Percentiles rank a stretch among this genome's conserved stretches.
Conservation (phyloP, 78 protist species). For the Mastigamoeba balamuthi region DNA sequence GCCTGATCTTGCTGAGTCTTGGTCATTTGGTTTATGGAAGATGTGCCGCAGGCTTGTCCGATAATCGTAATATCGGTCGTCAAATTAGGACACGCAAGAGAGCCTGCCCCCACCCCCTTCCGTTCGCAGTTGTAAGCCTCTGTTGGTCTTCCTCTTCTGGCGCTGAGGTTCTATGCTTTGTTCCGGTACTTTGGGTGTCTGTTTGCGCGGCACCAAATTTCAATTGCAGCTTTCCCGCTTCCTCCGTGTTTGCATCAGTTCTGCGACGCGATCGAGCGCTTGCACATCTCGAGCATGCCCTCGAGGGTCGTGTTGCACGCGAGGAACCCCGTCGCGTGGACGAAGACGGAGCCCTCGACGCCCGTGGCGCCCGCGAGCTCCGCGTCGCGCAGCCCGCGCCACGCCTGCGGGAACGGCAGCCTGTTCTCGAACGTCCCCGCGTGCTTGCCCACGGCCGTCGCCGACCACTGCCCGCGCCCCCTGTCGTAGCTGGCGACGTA, state of each 20-base stretch:
- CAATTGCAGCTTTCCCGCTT: not conserved
- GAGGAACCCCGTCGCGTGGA: not conserved
- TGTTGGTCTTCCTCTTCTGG: not conserved
- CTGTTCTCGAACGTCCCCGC: not conserved
- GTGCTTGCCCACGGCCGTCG: not conserved
- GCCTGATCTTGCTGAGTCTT: no score
- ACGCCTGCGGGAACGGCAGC: not conserved
- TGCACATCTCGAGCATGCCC: not conserved
- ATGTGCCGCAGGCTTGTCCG: no score
- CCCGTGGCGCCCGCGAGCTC: not conserved
- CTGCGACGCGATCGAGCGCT: not conserved
- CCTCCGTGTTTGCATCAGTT: not conserved
- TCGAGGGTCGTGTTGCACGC: not conserved
- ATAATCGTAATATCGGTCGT: no score
- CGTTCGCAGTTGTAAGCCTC: no score
- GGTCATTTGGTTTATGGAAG: no score
- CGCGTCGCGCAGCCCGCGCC: not conserved
- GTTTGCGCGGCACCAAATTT: not conserved
- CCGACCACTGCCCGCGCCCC: not conserved
- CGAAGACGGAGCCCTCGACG: not conserved
- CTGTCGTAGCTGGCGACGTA: not conserved
- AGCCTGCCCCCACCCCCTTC: no score
- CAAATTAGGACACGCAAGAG: no score
- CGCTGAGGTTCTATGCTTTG: not conserved
- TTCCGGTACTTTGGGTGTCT: not conserved